Evolutionary conservation across 371 early-diverging fungal species (phyloP), one percentile per base, ranked within the genome.

Genomic region (Sporodiniella umbellata): DNA sequence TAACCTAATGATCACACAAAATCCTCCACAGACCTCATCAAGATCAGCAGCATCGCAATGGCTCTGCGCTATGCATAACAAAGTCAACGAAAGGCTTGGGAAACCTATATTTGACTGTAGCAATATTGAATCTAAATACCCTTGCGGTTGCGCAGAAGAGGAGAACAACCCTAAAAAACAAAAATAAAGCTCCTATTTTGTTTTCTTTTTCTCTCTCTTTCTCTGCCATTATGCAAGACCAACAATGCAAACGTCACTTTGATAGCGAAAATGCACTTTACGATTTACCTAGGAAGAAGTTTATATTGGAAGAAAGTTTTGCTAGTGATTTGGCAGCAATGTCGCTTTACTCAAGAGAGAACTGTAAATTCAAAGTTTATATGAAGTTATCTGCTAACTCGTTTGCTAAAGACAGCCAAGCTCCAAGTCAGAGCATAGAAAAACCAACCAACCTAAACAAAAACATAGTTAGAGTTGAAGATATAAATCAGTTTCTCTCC

Each of bases 21-120:
- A 91, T 64, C 99, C 98, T n/a, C 98, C 99, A 11, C 83, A 87
- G 42, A 84, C 85, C 4, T 76, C 80, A 7, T 85, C 88, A 0
- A 64, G 94, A 22, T 72, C 81, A 19, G 84, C 88, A 7, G 83
- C 94, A 19, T 86, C 89, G 14, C 87, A 90, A 62, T 99, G 98
- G 93, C 72, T 94, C 12, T 99, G 99, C 72, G 70, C 80, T 6
- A 82, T 93, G 43, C 99, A 99, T 65, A 99, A 99, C 67, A 83
- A 89, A 17, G 99, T 99, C 26, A 99, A 99, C 70, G 75, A 79
- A 58, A 78, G 94, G 51, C 68, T 99, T 5, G 72, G 83, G 8
- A 99, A 99, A 62, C 84, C 90, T 0, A 58, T 82, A 7, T 95
- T 95, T 72, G 93, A 99, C 53, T 99, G 99, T 57, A 68, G 73